Base-by-base conservation (phyloP, 148 eudicot species). In the Pouteria glomerata region DNA sequence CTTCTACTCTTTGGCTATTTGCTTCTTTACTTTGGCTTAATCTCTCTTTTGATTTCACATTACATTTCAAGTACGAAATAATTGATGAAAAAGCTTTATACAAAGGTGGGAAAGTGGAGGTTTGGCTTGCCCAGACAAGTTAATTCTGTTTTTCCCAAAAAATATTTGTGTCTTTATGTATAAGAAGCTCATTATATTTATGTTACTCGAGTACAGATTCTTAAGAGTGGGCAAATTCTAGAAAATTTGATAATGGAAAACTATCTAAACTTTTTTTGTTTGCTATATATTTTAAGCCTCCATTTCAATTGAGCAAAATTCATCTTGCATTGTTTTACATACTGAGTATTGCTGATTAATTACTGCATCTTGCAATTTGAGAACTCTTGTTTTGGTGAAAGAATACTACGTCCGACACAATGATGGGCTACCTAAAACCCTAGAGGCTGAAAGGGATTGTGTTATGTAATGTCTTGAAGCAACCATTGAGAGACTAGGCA, bases 381-480 rank as follows among this genome's bases (percentile, higher is more conserved):
- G 30, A 29, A 71, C 1, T 19, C 35, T 70, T 52, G 47, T 64
- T 56, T 70, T 33, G 44, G 23, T 57, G 73, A 63, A 95, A 96
- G 99, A 95, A 80, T 95, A 81, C 82, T 95, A 84, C 63, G 90
- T 95, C 51, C 82, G 99, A 59, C 99, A 95, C 45, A 80, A 78
- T 75, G 97, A 95, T 84, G 97, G 99, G 35, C 74, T 77, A 13
- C 89, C 94, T 44, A 79, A 90, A 62, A 84, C 82, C 65, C 88
- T 88, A 15, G 94, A 89, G 78, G 99, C 88, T 30, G 99, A 92
- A 82, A 63, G 86, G 56, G 94, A 88, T 47, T 88, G 91, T 48
- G 90, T 92, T 27, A 69, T 88, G 57, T 88, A 89, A 69, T 95
- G 99, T 73, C 96, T 95, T 55, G 92, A 91, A 83, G 99, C 99